phyloP scores from a whole-genome alignment of 1,284 basidiomycete species.

The Pseudozyma pruni region DNA sequence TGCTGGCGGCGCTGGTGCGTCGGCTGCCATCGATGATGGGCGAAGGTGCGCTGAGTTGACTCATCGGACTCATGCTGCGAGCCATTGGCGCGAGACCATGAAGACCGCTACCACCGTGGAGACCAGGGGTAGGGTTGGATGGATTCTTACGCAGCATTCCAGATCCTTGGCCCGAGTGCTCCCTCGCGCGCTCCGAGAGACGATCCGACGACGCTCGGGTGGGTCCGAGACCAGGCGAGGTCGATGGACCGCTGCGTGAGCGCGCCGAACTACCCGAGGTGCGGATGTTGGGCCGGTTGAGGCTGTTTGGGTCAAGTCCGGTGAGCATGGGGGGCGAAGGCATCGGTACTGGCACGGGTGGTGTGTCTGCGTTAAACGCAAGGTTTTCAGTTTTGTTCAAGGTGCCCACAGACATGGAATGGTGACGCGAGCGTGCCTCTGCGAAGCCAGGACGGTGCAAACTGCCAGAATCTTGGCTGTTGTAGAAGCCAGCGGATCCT shows the following conservation, averaged over 20 bases:
- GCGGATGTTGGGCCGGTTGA: conserved; percentile 28
- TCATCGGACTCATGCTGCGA: conserved; percentile 37
- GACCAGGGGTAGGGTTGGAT: conserved; percentile 58
- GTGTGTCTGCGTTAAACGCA: conserved; percentile 16
- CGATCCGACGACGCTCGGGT: conserved; percentile 58
- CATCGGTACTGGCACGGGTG: conserved; percentile 2
- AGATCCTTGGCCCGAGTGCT: conserved; percentile 43
- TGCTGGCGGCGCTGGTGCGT: conserved; percentile 29
- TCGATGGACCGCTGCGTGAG: conserved; percentile 32
- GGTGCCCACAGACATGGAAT: conserved; percentile 37
- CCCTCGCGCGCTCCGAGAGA: conserved; percentile 49
- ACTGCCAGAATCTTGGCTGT: conserved; percentile 25
- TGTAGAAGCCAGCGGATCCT: conserved; percentile 17
- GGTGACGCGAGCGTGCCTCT: conserved; percentile 37
- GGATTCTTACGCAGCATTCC: conserved; percentile 61
- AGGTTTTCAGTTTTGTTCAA: conserved; percentile 34
- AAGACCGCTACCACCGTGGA: conserved; percentile 44
- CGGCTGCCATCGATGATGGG: conserved; percentile 20
- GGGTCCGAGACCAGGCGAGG: conserved; percentile 42
- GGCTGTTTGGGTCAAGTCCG: conserved; percentile 10
- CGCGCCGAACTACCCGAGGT: conserved; percentile 31
- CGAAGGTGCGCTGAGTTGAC: conserved; percentile 33
- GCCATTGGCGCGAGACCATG: conserved; percentile 40
- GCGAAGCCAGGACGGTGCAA: conserved; percentile 39
- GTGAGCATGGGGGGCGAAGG: conserved; percentile 12